Conservation (phyloP, 352 stramenopile species). For the Phytophthora tubulina region DNA sequence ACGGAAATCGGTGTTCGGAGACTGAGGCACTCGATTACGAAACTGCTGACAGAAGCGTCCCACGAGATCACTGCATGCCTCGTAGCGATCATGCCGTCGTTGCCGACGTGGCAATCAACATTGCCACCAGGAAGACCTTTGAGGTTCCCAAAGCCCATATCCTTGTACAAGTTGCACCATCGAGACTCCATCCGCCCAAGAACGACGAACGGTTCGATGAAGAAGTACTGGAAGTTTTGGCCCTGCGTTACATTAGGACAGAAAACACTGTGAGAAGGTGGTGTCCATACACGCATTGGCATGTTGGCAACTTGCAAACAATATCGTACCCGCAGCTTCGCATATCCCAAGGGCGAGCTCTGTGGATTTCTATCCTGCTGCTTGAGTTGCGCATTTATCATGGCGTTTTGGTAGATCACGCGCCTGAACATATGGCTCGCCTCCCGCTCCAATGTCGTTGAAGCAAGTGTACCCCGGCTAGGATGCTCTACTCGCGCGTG, state of each 20-base stretch:
- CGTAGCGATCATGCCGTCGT: conserved; percentile 65
- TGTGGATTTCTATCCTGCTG: conserved; percentile 34
- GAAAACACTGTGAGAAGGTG: conserved; percentile 17
- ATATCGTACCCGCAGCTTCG: conserved; percentile 72
- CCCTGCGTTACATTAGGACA: conserved; percentile 46
- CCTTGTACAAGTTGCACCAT: conserved; percentile 73
- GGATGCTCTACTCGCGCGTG: conserved; percentile 59
- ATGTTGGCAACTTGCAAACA: conserved; percentile 5
- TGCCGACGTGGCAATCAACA: conserved; percentile 80
- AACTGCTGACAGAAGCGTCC: conserved; percentile 52
- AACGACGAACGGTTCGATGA: conserved; percentile 71
- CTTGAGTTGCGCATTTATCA: conserved; percentile 52
- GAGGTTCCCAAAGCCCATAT: conserved; percentile 51
- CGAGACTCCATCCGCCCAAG: conserved; percentile 65
- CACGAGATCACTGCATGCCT: conserved; percentile 78
- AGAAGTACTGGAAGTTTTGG: conserved; percentile 69
- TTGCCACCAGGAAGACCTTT: conserved; percentile 61
- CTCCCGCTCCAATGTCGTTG: conserved; percentile 41
- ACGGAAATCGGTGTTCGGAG: conserved; percentile 62
- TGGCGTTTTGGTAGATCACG: conserved; percentile 57
- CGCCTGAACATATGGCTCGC: conserved; percentile 55
- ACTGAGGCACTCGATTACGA: conserved; percentile 80
- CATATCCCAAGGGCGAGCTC: conserved; percentile 64
- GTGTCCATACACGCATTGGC: not conserved
- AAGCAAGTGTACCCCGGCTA: not conserved